A percentile compares a stretch with the other conserved stretches of the same genome.
Evolutionary conservation across 176 grass and related monocot genomes (phyloP).

Genomic region (Musa itinerans): DNA sequence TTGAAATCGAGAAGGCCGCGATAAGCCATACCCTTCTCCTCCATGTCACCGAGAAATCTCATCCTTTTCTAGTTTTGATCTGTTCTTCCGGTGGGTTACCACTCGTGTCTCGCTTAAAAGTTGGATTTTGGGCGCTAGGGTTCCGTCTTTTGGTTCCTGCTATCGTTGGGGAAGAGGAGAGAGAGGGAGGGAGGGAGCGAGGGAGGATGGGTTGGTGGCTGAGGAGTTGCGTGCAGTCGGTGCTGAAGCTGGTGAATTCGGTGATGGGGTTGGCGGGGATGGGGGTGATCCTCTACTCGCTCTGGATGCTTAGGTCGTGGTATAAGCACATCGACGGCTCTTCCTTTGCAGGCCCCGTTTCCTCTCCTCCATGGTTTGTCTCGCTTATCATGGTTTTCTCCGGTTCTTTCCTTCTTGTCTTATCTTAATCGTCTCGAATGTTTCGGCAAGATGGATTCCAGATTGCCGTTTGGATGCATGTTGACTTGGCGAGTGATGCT

Average conservation of each 20-base stretch:
- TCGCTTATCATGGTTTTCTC: not conserved
- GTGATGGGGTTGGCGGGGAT: constrained; percentile 76
- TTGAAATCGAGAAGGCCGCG: not conserved
- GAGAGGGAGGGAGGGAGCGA: not conserved
- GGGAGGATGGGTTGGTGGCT: constrained; percentile 32
- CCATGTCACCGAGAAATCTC: not conserved
- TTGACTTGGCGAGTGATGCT: not conserved
- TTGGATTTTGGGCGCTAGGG: constrained; percentile 5
- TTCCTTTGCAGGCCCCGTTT: constrained; percentile 3
- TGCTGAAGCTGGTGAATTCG: constrained; percentile 81
- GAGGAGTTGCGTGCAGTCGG: constrained; percentile 66
- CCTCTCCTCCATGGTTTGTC: constrained; percentile 53
- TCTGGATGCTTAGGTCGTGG: constrained; percentile 92
- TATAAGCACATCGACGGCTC: constrained; percentile 27
- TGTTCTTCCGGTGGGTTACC: not conserved
- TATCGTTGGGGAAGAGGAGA: not conserved
- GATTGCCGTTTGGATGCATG: not conserved
- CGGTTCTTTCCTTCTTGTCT: not conserved
- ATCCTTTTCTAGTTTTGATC: not conserved
- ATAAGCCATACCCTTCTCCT: not conserved
- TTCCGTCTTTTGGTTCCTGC: not conserved
- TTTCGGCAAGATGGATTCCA: not conserved
- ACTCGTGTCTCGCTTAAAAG: not conserved
- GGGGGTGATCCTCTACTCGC: constrained; percentile 93
- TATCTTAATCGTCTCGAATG: not conserved